Conservation (phyloP, 1,284 basidiomycete species). For the Exsudoporus floridanus region DNA sequence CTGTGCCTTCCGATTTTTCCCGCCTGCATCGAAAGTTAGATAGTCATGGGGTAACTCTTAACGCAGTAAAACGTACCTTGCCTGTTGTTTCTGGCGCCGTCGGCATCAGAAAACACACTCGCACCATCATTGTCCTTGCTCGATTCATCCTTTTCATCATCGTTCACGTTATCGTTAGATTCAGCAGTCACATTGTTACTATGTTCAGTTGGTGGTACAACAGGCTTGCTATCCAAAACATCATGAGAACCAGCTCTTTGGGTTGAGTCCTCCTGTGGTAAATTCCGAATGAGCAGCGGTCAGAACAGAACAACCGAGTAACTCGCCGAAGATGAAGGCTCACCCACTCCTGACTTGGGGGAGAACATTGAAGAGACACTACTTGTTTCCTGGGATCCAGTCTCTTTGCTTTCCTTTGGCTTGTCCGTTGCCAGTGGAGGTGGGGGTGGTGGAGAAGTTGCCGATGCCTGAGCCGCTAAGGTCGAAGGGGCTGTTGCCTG, state of each 20-base stretch:
- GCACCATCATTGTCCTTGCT: conserved; percentile 26
- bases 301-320: conserved; percentile 21
- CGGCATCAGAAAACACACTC: conserved; percentile 18
- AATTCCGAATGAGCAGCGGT: conserved; percentile 31
- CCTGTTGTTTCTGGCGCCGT: conserved; percentile 5
- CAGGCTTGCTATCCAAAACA: conserved; percentile 19
- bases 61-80: conserved; percentile 14
- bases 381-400: background rate
- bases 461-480: background rate
- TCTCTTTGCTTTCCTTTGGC: conserved; percentile 10
- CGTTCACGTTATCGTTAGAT: conserved; percentile 25
- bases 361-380: background rate
- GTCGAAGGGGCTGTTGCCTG: background rate
- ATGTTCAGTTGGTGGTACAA: conserved; percentile 30
- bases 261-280: conserved; percentile 17
- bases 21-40: conserved; percentile 17
- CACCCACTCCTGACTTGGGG: conserved; percentile 25
- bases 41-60: background rate
- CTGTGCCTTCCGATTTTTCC: background rate
- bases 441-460: background rate
- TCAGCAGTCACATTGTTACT: conserved; percentile 27
- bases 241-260: conserved; percentile 8
- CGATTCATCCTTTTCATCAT: conserved; percentile 28
- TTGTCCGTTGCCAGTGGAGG: conserved; percentile 6
- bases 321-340: conserved; percentile 36